Conservation (phyloP, 441 rosid species). For the Euphorbia celastroides region DNA sequence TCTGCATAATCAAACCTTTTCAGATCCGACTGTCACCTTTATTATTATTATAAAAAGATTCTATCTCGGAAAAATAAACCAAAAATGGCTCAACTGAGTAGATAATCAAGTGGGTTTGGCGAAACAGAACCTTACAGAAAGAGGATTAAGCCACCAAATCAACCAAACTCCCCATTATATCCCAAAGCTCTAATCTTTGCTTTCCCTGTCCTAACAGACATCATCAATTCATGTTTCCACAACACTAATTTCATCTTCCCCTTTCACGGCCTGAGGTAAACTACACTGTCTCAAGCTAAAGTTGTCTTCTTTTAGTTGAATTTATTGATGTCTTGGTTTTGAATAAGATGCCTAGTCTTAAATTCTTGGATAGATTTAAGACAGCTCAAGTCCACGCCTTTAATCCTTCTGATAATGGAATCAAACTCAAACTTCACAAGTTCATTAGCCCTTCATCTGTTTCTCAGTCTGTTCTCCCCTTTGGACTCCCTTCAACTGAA, state of each 20-base stretch:
- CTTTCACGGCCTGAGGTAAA: slow-evolving; percentile 25
- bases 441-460: slow-evolving; percentile 32
- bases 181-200: slow-evolving; percentile 19
- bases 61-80: no score
- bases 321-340: neutral
- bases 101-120: neutral
- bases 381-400: slow-evolving; percentile 69
- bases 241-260: slow-evolving; percentile 19
- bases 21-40: no score
- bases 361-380: slow-evolving; percentile 64
- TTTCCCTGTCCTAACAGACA: neutral
- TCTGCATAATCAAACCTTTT: no score
- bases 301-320: neutral
- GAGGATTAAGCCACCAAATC: slow-evolving; percentile 46
- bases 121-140: neutral
- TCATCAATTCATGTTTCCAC: neutral
- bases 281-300: neutral
- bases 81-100: neutral
- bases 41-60: no score
- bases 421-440: slow-evolving; percentile 17
- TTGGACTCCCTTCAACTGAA: slow-evolving; percentile 68
- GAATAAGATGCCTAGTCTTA: slow-evolving; percentile 51
- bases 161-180: slow-evolving; percentile 13
- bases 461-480: slow-evolving; percentile 55
- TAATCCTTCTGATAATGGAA: slow-evolving; percentile 39